These are phyloP conservation scores for Alternaria sp. DNA, from an alignment of 2,329 filamentous ascomycete species.

Conservation along the genomic window DNA sequence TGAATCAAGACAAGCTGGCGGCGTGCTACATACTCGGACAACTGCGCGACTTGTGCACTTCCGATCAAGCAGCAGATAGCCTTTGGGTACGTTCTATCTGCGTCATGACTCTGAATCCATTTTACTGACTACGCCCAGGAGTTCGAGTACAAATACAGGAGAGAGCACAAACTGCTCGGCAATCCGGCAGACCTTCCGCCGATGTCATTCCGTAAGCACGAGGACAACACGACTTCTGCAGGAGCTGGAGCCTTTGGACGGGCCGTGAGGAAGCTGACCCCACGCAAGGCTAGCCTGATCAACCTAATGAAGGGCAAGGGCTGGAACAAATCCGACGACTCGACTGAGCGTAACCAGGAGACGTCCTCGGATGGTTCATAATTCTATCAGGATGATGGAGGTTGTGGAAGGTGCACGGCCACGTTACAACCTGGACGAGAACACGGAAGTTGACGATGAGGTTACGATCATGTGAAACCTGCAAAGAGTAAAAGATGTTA, in stretches of 20 bases:
- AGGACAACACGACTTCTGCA: constrained; percentile 16
- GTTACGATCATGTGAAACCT: not conserved
- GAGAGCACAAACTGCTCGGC: constrained; percentile 35
- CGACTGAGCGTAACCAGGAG: constrained; percentile 1
- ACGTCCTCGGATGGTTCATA: constrained; percentile 13
- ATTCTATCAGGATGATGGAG: not conserved
- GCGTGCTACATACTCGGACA: constrained; percentile 39
- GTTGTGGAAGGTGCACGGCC: not conserved
- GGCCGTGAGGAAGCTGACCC: constrained; percentile 43
- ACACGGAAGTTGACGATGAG: not conserved
- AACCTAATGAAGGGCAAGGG: constrained; percentile 44
- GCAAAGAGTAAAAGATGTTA: not conserved
- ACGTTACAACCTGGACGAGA: not conserved
- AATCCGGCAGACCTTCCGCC: constrained; percentile 20
- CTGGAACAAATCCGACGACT: constrained; percentile 29
- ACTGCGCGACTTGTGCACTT: constrained; percentile 37
- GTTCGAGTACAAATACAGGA: constrained; percentile 44
- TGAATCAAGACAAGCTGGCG: constrained; percentile 36
- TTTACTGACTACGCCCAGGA: constrained; percentile 25
- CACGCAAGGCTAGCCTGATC: constrained; percentile 43
- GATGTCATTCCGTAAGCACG: constrained; percentile 27
- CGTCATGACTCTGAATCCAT: not conserved
- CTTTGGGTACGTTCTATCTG: constrained; percentile 33
- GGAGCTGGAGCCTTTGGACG: constrained; percentile 35
- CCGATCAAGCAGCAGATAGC: constrained; percentile 39